These are phyloP conservation scores for Epicoccum sorghinum DNA, from an alignment of 2,329 filamentous ascomycete species.

Conservation along the genomic window DNA sequence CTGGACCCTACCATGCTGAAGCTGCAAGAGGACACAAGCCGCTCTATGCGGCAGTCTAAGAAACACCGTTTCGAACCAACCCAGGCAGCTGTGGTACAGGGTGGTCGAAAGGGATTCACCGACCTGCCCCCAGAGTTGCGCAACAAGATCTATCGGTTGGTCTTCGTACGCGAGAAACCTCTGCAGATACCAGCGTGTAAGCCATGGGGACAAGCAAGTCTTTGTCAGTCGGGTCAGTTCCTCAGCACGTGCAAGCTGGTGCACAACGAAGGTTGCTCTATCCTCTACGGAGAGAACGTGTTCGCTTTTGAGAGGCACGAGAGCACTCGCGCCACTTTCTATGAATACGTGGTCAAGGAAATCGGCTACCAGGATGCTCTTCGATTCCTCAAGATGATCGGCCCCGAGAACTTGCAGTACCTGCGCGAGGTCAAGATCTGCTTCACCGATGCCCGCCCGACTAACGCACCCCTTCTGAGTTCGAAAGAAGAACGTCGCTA, in stretches of 20 bases:
- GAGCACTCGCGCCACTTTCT: conserved; percentile 49
- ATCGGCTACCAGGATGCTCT: conserved; percentile 56
- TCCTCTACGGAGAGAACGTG: conserved; percentile 58
- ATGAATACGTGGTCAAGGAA: conserved; percentile 51
- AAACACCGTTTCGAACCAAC: not conserved
- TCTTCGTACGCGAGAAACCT: conserved; percentile 47
- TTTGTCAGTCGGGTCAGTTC: conserved; percentile 52
- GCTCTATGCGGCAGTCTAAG: conserved; percentile 28
- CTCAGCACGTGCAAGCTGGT: conserved; percentile 55
- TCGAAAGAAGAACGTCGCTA: conserved; percentile 55
- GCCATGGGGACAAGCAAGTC: conserved; percentile 36
- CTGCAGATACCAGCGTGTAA: conserved; percentile 43
- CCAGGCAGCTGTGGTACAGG: not conserved
- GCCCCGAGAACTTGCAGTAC: conserved; percentile 53
- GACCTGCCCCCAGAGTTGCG: conserved; percentile 52
- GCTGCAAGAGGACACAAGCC: conserved; percentile 11
- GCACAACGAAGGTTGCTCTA: conserved; percentile 52
- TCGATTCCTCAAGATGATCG: conserved; percentile 55
- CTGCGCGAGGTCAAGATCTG: conserved; percentile 54
- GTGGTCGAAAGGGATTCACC: conserved; percentile 27
- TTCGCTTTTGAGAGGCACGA: conserved; percentile 53
- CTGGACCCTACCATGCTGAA: conserved; percentile 42
- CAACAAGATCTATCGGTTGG: conserved; percentile 54
- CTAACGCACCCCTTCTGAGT: conserved; percentile 46
- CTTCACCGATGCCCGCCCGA: conserved; percentile 54